These are phyloP conservation scores for Zygosaccharomyces bisporus DNA, from an alignment of 805 yeast genomes.

Conservation along the genomic window DNA sequence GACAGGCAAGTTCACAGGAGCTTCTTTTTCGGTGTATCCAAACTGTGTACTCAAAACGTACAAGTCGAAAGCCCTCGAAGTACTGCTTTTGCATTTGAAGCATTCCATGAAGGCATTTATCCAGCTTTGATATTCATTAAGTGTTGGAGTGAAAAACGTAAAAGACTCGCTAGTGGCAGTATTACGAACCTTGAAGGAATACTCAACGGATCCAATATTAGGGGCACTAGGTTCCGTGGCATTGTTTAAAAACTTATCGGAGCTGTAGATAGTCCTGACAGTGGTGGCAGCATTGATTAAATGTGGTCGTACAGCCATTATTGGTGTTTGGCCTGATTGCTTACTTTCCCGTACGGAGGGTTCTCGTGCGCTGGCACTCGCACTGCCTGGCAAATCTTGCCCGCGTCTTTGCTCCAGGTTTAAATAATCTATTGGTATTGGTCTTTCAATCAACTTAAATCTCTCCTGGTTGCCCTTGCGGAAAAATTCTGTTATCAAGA, in stretches of 20 bases:
- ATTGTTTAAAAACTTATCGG: conserved; percentile 4
- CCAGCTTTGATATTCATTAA: conserved; percentile 58
- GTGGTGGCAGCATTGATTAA: conserved; percentile 23
- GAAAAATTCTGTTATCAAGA: conserved; percentile 58
- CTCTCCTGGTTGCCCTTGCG: conserved; percentile 38
- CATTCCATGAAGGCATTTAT: conserved; percentile 47
- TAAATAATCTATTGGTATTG: conserved; percentile 58
- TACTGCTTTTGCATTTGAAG: conserved; percentile 39
- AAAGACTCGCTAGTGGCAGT: conserved; percentile 55
- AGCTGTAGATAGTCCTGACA: conserved; percentile 16
- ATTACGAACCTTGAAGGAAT: conserved; percentile 50
- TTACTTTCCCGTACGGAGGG: conserved; percentile 8
- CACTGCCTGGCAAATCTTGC: conserved; percentile 12
- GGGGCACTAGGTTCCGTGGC: conserved; percentile 20
- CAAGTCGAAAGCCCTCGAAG: conserved; percentile 52
- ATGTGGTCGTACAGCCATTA: conserved; percentile 24
- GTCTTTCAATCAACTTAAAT: conserved; percentile 49
- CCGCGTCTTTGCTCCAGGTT: conserved; percentile 46
- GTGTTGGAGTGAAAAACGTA: conserved; percentile 47
- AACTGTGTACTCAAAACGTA: conserved; percentile 56
- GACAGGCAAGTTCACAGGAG: conserved; percentile 49
- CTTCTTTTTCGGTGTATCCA: conserved; percentile 56
- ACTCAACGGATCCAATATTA: conserved; percentile 15
- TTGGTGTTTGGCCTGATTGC: conserved; percentile 17
- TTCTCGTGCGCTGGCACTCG: conserved; percentile 12